Evolutionary conservation across 2,329 filamentous ascomycete genomes (phyloP).

Genomic region (Diaporthe sp.): DNA sequence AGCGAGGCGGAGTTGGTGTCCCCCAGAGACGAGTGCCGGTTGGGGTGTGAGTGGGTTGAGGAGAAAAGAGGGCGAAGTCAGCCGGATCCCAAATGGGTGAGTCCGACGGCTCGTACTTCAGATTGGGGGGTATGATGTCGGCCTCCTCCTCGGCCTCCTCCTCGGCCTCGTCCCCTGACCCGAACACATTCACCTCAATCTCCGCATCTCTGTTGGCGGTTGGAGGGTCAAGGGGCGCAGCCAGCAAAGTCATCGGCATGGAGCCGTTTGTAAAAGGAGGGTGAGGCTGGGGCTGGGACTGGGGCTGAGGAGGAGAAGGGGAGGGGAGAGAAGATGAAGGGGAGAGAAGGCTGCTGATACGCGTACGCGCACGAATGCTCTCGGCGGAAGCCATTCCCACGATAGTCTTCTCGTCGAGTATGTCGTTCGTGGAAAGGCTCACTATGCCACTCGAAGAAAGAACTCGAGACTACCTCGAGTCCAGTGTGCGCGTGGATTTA

Average conservation of each 20-base stretch:
- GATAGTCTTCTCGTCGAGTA: not conserved
- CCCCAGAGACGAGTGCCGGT: not conserved
- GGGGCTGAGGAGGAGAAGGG: not conserved
- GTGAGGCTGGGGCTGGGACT: conserved; percentile 20
- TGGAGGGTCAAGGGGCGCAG: conserved; percentile 10
- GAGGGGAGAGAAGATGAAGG: not conserved
- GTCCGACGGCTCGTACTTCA: not conserved
- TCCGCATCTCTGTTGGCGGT: conserved; percentile 6
- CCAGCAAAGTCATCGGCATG: conserved; percentile 18
- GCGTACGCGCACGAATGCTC: conserved; percentile 5
- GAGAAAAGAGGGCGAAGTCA: not conserved
- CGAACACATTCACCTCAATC: not conserved
- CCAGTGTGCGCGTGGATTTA: not conserved
- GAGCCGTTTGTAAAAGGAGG: conserved; percentile 36
- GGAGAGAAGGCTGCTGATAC: conserved; percentile 10
- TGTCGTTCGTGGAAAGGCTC: not conserved
- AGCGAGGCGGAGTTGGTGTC: not conserved
- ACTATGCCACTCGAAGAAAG: not conserved
- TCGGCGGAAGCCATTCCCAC: conserved; percentile 14
- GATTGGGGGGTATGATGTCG: not conserved
- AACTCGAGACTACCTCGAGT: conserved; percentile 1
- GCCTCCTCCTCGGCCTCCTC: not conserved
- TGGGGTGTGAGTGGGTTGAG: conserved; percentile 1
- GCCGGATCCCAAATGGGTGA: not conserved
- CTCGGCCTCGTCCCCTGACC: not conserved